Base-by-base conservation (phyloP, 2,329 filamentous ascomycete species). In the Sclerotinia subarctica region DNA sequence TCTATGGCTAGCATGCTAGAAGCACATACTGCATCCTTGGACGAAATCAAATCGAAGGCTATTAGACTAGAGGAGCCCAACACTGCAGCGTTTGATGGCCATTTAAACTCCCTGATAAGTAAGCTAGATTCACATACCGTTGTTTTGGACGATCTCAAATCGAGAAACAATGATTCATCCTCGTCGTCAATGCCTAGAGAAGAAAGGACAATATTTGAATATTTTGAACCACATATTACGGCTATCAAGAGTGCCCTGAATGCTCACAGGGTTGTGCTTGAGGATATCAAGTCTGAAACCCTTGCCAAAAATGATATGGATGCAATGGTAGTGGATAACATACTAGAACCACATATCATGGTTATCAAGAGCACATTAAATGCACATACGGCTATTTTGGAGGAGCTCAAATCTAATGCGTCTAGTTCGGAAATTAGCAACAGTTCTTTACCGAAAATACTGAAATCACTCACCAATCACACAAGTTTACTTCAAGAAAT, bases 401-500 rank as follows among this genome's bases (percentile, higher is more conserved):
- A 72, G 2, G 73, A 74, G 21, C 68, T 74, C 38, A 71, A 69
- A 47, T 62, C 69, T 1, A 63, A 66, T 3, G 32, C 54, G 7
- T 66, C 71, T 29, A 44, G 54, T 13, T 68, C 72, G 17, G 71
- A 70, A 42, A 46, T 46, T n/a, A 26, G 19, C 46, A 56, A 57
- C 38, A 24, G 58, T 47, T 19, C 54, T 38, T 54, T 74, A n/a
- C 58, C 66, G 11, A 71, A 68, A 5, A 70, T 76, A n/a, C 60
- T 75, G 11, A 67, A 70, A 26, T 73, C 70, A 21, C 70, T 76
- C 6, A 68, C 65, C 24, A 54, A 59, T 8, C 74, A 76, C 42
- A 72, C 71, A n/a, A 67, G 56, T 29, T 35, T 74, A 1, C 69
- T 77, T 1, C 71, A 63, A 19, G 76, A 77, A 64, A 71, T 77